Percentiles rank a stretch among this genome's conserved stretches.
phyloP scores from a whole-genome alignment of 345 rosid species.

The Microthlaspi erraticum region DNA sequence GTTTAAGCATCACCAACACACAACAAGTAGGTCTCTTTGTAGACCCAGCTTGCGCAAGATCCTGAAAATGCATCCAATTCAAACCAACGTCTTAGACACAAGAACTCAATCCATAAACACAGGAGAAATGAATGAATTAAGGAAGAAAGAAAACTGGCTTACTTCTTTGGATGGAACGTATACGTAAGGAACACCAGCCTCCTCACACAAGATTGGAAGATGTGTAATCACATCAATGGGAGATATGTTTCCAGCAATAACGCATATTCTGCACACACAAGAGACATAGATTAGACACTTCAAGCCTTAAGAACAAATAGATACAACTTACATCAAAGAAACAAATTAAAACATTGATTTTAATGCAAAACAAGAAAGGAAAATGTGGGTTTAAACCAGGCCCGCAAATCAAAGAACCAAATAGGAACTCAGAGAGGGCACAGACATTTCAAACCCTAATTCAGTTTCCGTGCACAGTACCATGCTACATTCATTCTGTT shows the following conservation, averaged over 20 bases:
- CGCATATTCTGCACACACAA: constrained; percentile 68
- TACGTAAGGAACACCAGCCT: constrained; percentile 78
- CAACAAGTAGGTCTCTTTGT: constrained; percentile 98
- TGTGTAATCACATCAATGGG: constrained; percentile 98
- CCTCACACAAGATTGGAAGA: constrained; percentile 91
- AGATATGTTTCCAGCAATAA: constrained; percentile 96
- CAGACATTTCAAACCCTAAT: constrained; percentile 40
- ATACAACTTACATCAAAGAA: neutral
- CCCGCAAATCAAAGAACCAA: constrained; percentile 39
- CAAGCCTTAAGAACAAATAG: neutral
- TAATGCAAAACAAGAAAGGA: neutral
- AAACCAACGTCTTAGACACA: neutral
- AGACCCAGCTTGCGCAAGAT: constrained; percentile 90
- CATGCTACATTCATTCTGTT: constrained; percentile 59
- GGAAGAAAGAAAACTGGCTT: constrained; percentile 37
- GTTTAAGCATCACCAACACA: constrained; percentile 80
- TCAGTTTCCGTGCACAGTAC: constrained; percentile 57
- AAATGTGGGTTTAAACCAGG: constrained; percentile 42
- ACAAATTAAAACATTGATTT: no score
- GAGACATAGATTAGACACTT: neutral
- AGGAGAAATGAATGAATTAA: no score
- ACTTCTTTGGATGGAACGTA: constrained; percentile 94
- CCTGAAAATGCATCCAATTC: constrained; percentile 50
- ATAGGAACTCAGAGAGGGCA: constrained; percentile 49
- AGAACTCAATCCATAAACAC: neutral